Evolutionary conservation across 805 yeast species (phyloP).

Genomic region (Ogataea populi-albae): DNA sequence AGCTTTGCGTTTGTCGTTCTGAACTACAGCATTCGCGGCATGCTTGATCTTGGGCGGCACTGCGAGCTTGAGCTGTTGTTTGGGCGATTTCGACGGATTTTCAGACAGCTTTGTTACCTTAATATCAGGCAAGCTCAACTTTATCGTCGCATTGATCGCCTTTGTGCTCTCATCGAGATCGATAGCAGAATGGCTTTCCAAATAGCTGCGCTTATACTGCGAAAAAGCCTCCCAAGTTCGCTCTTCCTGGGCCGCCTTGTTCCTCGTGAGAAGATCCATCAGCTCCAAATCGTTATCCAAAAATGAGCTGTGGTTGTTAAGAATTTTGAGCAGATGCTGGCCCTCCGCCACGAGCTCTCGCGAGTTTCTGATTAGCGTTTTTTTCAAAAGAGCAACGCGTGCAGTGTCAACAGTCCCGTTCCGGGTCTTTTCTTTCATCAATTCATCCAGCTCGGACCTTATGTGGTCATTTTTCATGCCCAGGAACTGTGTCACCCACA

Average conservation of each 20-base stretch:
- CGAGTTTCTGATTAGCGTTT: constrained; percentile 19
- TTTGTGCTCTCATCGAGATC: constrained; percentile 1
- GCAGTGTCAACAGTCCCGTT: constrained; percentile 1
- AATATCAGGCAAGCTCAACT: neutral
- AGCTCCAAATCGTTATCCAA: constrained; percentile 25
- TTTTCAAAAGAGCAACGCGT: constrained; percentile 6
- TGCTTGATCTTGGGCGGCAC: neutral
- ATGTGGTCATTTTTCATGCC: constrained; percentile 23
- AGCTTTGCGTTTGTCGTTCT: no score
- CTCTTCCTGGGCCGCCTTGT: constrained; percentile 16
- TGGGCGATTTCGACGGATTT: neutral
- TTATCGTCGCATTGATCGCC: constrained; percentile 2
- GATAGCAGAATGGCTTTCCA: constrained; percentile 3
- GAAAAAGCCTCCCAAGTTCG: constrained; percentile 23
- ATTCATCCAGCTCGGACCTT: constrained; percentile 7
- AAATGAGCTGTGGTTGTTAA: constrained; percentile 23
- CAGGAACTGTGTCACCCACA: constrained; percentile 36
- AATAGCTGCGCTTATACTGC: constrained; percentile 22
- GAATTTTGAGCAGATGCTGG: constrained; percentile 16
- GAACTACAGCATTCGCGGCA: no score
- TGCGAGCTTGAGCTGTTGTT: neutral
- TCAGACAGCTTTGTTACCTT: neutral
- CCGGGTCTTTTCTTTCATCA: constrained; percentile 5
- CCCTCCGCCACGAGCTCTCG: constrained; percentile 28
- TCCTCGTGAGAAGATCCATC: constrained; percentile 21